phyloP scores from a whole-genome alignment of 1,284 basidiomycete species.

The Neonothopanus nambi region DNA sequence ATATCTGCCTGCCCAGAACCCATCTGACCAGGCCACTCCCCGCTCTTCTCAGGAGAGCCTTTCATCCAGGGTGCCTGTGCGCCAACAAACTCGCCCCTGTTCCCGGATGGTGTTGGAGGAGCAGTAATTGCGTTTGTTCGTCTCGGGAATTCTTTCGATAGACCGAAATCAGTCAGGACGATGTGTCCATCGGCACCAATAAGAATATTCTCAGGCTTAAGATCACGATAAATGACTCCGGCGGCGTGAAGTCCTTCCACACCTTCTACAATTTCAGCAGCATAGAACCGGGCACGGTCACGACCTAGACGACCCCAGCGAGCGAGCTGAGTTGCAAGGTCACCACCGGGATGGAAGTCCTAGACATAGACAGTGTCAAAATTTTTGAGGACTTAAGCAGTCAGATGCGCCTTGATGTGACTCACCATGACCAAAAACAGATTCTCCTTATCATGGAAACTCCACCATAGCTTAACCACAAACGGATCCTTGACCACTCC shows the following conservation, averaged over 20 bases:
- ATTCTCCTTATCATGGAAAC: slow-evolving; percentile 95
- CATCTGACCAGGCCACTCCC: slow-evolving; percentile 55
- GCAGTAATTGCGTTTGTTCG: slow-evolving; percentile 41
- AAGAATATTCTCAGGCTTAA: slow-evolving; percentile 94
- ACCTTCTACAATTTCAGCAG: slow-evolving; percentile 94
- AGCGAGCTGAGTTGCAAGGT: slow-evolving; percentile 94
- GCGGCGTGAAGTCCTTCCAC: slow-evolving; percentile 88
- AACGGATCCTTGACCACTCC: slow-evolving; percentile 78
- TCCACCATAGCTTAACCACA: slow-evolving; percentile 92
- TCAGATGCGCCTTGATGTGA: slow-evolving; percentile 20
- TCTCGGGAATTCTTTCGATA: slow-evolving; percentile 81
- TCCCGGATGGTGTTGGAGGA: slow-evolving; percentile 56
- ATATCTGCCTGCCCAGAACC: slow-evolving; percentile 51
- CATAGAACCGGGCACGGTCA: slow-evolving; percentile 93
- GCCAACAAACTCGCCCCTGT: slow-evolving; percentile 19
- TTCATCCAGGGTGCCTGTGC: slow-evolving; percentile 74
- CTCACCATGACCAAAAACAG: slow-evolving; percentile 85
- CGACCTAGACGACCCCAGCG: slow-evolving; percentile 91
- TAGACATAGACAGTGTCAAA: slow-evolving; percentile 25
- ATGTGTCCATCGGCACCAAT: slow-evolving; percentile 93
- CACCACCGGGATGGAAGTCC: slow-evolving; percentile 97
- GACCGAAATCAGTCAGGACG: slow-evolving; percentile 93
- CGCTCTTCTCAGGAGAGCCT: slow-evolving; percentile 39
- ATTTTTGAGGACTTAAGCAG: slow-evolving; percentile 28
- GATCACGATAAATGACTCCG: slow-evolving; percentile 87